phyloP scores from a whole-genome alignment of 208 protist genomes.

The Cochliopodium minus region DNA sequence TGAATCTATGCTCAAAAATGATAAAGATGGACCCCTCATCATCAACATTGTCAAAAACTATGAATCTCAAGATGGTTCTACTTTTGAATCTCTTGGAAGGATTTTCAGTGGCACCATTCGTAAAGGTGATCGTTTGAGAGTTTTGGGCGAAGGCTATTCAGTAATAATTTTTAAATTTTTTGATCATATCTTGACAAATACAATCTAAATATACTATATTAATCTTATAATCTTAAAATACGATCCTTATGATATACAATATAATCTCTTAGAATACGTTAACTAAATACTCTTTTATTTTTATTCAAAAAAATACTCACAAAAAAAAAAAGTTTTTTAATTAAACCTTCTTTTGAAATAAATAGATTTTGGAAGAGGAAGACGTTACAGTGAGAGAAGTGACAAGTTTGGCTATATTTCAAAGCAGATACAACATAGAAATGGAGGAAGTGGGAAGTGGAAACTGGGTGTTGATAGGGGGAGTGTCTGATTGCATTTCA shows the following conservation, averaged over 20 bases:
- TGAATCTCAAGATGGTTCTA: constrained; percentile 8
- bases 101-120: constrained; percentile 50
- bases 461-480: constrained; percentile 59
- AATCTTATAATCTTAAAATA: neutral
- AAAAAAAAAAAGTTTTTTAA: too few relatives aligned
- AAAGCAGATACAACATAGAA: constrained; percentile 41
- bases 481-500: constrained; percentile 48
- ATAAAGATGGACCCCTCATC: constrained; percentile 40
- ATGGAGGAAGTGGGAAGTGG: constrained; percentile 40
- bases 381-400: constrained; percentile 36
- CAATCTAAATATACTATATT: neutral
- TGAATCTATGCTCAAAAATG: constrained; percentile 30
- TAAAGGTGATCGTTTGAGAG: constrained; percentile 30
- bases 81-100: constrained; percentile 53
- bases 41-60: constrained; percentile 56
- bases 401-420: constrained; percentile 27
- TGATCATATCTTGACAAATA: constrained; percentile 4
- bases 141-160: constrained; percentile 63
- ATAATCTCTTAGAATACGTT: neutral
- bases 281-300: too few relatives aligned
- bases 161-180: constrained; percentile 25
- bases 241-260: neutral
- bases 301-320: too few relatives aligned
- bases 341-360: too few relatives aligned
- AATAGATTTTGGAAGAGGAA: constrained; percentile 43